Base-by-base conservation (phyloP, 306 rosid genomes). In the Medicago lupulina region DNA sequence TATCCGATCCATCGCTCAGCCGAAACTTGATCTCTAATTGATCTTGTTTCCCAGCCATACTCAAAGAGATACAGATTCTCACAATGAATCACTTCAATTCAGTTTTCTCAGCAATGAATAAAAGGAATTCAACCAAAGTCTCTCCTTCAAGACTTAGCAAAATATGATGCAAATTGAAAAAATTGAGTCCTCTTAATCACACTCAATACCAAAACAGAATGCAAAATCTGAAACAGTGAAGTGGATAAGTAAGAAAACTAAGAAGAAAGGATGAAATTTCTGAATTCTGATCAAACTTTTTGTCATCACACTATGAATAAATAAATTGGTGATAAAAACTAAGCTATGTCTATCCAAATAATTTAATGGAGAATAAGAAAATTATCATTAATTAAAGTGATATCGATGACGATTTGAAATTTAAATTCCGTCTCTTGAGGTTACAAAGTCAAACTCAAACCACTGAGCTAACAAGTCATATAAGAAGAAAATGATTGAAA, bases 1-100 rank as follows among this genome's bases (percentile, higher is more conserved):
- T 93, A 89, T 90, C 95, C 0, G 97, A 85, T 70, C 95, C 98
- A 84, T 93, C 98, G 28, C 85, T 90, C 84, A 93, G 79, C 75
- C 87, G 79, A 84, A 93, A 93, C 85, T 89, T 93, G 87, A 93
- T 90, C 86, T 90, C 95, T 74, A 90, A 78, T 58, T 90, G 93
- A 79, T 89, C 91, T 83, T 87, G 97, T 34, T 73, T 85, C 80
- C 66, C 95, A 6, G 93, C 90, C 98, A 93, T 93, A 76, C 74
- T 63, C 78, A 67, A 70, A 63, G 76, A 43, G 76, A 16, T 34
- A 34, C 36, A 74, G 63, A 57, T 51, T 21, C 31, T 18, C 74
- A 40, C 63, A 39, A 8, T 57, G 71, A 71, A 62, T 47, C 41
- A 80, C 84, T 77, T 80, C 74, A 55, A 55, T 47, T 75, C 60